Conservation (phyloP, 1,284 basidiomycete genomes). For the Inonotus obliquus region DNA sequence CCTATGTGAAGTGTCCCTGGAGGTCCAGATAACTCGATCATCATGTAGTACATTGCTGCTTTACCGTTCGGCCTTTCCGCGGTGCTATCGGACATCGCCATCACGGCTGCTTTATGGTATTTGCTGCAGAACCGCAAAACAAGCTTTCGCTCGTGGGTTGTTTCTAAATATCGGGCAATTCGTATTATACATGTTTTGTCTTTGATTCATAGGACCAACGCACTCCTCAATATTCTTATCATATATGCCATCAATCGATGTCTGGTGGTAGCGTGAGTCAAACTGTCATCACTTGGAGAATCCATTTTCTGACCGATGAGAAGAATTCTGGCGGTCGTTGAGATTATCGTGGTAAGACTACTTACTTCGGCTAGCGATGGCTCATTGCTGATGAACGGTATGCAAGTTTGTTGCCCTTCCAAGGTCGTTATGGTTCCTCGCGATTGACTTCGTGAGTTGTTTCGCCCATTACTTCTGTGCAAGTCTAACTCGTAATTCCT, state of each 20-base stretch:
- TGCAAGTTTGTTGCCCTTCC: conserved; percentile 35
- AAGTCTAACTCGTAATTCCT: neutral
- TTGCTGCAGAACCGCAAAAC: conserved; percentile 33
- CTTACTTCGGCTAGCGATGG: neutral
- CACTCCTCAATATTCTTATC: conserved; percentile 37
- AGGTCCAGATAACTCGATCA: neutral
- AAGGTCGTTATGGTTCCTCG: conserved; percentile 38
- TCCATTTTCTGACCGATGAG: neutral
- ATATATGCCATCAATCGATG: conserved; percentile 43
- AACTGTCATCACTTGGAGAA: neutral
- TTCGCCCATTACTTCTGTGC: neutral
- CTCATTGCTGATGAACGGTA: neutral
- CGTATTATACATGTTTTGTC: neutral
- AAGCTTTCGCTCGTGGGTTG: conserved; percentile 11
- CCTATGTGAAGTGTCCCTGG: neutral
- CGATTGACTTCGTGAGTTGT: conserved; percentile 35
- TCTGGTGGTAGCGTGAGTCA: conserved; percentile 40
- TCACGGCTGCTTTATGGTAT: conserved; percentile 35
- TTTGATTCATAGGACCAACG: conserved; percentile 32
- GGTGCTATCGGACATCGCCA: conserved; percentile 39
- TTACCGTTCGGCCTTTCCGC: conserved; percentile 36
- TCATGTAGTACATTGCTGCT: conserved; percentile 23
- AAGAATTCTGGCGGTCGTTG: conserved; percentile 37
- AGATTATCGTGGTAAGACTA: conserved; percentile 33
- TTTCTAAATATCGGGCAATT: neutral